Conservation (phyloP, 345 rosid species). For the Camelina neglecta region DNA sequence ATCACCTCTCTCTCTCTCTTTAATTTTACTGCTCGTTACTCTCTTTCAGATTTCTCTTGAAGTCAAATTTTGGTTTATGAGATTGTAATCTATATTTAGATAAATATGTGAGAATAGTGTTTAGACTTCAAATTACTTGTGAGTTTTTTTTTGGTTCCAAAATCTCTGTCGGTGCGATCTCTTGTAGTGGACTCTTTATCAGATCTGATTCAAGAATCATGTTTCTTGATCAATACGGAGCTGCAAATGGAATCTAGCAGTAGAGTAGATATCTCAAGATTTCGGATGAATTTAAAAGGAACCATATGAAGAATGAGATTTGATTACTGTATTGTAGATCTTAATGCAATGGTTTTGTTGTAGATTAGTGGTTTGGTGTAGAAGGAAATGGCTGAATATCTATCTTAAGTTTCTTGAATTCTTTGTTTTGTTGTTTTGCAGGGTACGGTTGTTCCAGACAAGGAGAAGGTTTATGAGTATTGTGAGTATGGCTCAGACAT, state of each 20-base stretch:
- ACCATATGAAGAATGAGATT: neutral
- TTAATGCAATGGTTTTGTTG: neutral
- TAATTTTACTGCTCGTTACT: neutral
- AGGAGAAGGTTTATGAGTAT: constrained; percentile 55
- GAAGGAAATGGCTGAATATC: neutral
- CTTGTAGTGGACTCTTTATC: constrained; percentile 13
- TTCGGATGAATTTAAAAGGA: neutral
- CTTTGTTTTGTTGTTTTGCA: constrained; percentile 41
- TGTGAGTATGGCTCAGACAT: constrained; percentile 90
- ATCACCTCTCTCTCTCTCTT: neutral
- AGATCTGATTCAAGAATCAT: constrained; percentile 34
- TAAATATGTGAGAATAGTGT: neutral
- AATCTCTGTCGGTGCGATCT: constrained; percentile 36
- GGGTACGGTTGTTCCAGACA: constrained; percentile 60
- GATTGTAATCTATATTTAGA: neutral
- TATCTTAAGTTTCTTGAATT: neutral
- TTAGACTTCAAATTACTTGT: neutral
- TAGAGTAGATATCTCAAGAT: too few relatives aligned
- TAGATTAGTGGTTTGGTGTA: neutral
- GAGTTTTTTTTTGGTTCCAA: neutral
- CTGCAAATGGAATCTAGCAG: neutral
- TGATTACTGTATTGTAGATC: constrained; percentile 17
- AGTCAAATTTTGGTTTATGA: constrained; percentile 20
- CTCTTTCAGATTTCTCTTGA: constrained; percentile 2
- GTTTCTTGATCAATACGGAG: neutral